These are phyloP conservation scores for Phylloporus arenicola DNA, from an alignment of 768 basidiomycete species.

Conservation along the genomic window DNA sequence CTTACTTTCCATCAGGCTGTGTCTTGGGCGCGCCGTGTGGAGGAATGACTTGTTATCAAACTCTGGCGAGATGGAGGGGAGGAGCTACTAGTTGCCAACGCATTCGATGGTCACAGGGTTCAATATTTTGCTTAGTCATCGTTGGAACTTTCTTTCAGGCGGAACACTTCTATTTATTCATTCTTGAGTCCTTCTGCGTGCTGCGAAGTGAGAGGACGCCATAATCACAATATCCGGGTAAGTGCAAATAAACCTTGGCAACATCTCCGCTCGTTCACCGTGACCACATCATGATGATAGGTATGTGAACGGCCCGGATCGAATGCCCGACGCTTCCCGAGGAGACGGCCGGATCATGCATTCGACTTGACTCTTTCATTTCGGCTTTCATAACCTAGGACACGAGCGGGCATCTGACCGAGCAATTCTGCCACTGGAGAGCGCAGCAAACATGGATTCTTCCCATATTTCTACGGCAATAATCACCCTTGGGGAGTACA, in stretches of 20 bases:
- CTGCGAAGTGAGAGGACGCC: slow-evolving; percentile 1
- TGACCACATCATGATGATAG: not conserved
- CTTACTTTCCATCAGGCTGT: not conserved
- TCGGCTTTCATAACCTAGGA: slow-evolving; percentile 2
- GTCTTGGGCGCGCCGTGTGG: not conserved
- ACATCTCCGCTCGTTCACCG: not conserved
- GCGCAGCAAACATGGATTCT: slow-evolving; percentile 7
- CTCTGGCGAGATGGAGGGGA: not conserved
- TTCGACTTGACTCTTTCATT: not conserved
- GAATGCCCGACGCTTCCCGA: not conserved
- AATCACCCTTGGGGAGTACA: not conserved
- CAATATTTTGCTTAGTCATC: slow-evolving; percentile 21
- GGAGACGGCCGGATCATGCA: slow-evolving; percentile 21
- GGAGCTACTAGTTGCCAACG: not conserved
- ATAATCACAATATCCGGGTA: not conserved
- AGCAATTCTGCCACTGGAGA: slow-evolving; percentile 5
- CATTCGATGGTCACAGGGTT: not conserved
- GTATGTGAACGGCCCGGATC: not conserved
- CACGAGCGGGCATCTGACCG: not conserved
- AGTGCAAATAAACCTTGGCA: slow-evolving; percentile 7
- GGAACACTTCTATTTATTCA: slow-evolving; percentile 7
- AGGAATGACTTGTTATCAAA: not conserved
- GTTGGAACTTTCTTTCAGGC: slow-evolving; percentile 3
- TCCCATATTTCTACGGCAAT: slow-evolving; percentile 4
- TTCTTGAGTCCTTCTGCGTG: not conserved